Base-by-base conservation (phyloP, 2,329 filamentous ascomycete genomes). In the Pyricularia grisea region DNA sequence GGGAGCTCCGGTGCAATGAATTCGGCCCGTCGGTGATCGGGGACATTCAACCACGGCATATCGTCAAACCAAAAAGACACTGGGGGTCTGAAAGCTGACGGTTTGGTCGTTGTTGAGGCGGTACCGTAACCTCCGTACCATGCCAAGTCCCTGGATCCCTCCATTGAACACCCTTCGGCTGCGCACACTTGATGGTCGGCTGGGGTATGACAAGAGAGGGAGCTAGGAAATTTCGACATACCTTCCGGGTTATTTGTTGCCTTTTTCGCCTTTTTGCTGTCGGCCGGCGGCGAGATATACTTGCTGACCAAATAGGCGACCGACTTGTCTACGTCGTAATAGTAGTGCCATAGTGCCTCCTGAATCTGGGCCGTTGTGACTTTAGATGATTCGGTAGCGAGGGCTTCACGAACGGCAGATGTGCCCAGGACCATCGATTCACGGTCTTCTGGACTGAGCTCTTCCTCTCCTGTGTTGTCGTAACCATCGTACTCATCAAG, bases 341-440 rank as follows among this genome's bases (percentile, higher is more conserved):
- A 98, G 79, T 97, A 97, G 79, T 99, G 88, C 93, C 93, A 98
- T 20, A 99, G 80, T 0, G 94, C 87, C 71, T 98, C 94, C 77
- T 97, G 88, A 71, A 97, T 94, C 76, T 97, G 90, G 55, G 75
- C 78, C 65, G 78, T 80, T 50, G 83, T 85, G 73, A 90, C 83
- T 71, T 86, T 88, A 72, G 80, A 80, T 36, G 84, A 82, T 70
- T 87, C 83, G 11, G 81, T 78, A 7, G 88, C 90, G n/a, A 97
- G 82, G 10, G 85, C 84, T 71, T 83, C 82, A 70, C 87, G 85
- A 50, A 96, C 90, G 72, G 89, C 84, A 58, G 84, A 81, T 0
- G 90, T 92, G 67, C 89, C 90, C 58, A 86, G 78, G 58, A 85
- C 84, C 85, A 96, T 86, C 14, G 79, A 77, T 10, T 75, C 77